Evolutionary conservation across 2,329 filamentous ascomycete genomes (phyloP), one percentile per base, ranked within the genome.

Genomic region (Alternaria alternata): DNA sequence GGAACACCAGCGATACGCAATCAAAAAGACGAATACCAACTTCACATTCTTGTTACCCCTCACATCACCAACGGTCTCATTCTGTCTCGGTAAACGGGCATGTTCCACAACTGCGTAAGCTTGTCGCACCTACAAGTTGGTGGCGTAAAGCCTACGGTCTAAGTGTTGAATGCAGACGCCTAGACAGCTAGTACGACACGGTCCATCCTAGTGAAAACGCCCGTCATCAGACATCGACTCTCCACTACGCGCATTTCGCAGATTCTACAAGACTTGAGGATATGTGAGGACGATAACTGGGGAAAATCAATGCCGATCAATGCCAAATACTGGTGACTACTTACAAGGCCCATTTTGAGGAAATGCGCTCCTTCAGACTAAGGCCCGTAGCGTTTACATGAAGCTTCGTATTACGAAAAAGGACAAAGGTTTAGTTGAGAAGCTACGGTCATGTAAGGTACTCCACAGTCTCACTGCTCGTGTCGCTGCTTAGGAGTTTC

Each of bases 91-190:
- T 11, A 28, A 56, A 22, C 26, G 5, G 12, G 18, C 12, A 46
- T 38, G 52, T 63, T 20, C 9, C 18, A 57, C 43, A 24, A 16
- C 22, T 18, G 36, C n/a, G 30, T 54, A 59, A 32, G 46, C 11
- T 43, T 12, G 51, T 58, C 24, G 32, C 43, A 54, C 51, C 4
- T 24, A 42, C 24, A 5, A 20, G 5, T 32, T 22, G 20, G 36
- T 53, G 54, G 51, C 42, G 54, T 41, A n/a, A 44, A 46, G 42
- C 32, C 42, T 38, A 5, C 5, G 2, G 18, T 30, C 11, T n/a
- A 26, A 12, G 26, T 22, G 14, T 43, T 51, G 14, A 14, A 49
- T 30, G 34, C 30, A 12, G 39, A 24, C 14, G 30, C 12, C 49
- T 14, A 44, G 18, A 32, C 22, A 39, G 5, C 7, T 22, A n/a